phyloP scores from a whole-genome alignment of 1,284 basidiomycete species.

The Trichosporon asahii region DNA sequence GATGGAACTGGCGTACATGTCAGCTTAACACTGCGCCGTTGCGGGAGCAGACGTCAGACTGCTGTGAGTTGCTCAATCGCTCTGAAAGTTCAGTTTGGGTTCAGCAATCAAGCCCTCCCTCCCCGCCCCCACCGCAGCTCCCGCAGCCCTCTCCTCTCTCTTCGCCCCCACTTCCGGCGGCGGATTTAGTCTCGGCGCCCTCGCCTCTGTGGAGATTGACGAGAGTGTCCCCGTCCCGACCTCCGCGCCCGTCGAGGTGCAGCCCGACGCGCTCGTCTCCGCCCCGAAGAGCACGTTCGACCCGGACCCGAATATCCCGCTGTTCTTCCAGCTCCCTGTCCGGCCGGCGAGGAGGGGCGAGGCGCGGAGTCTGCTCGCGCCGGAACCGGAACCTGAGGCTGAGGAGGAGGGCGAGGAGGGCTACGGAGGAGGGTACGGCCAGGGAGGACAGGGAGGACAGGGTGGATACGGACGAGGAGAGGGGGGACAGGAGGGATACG shows the following conservation, averaged over 20 bases:
- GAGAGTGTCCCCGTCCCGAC: slow-evolving; percentile 39
- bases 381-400: slow-evolving; percentile 4
- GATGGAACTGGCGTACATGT: too few species aligned
- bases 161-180: slow-evolving; percentile 2
- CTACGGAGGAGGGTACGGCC: slow-evolving; percentile 16
- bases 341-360: slow-evolving; percentile 24
- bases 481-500: background rate
- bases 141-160: slow-evolving; percentile 12
- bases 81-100: too few species aligned
- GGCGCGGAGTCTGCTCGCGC: slow-evolving; percentile 20
- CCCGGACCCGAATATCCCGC: slow-evolving; percentile 33
- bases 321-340: slow-evolving; percentile 42
- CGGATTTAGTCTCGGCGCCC: slow-evolving; percentile 40
- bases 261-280: slow-evolving; percentile 17
- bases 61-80: too few species aligned
- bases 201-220: slow-evolving; percentile 47
- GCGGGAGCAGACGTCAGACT: too few species aligned
- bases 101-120: background rate
- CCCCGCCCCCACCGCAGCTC: background rate
- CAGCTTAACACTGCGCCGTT: too few species aligned
- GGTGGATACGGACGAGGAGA: background rate
- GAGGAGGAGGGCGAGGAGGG: slow-evolving; percentile 14
- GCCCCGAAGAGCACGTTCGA: slow-evolving; percentile 37
- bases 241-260: slow-evolving; percentile 14
- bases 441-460: background rate